phyloP scores from a whole-genome alignment of 2,329 filamentous ascomycete genomes.

The Calonectria pseudoturangicola region DNA sequence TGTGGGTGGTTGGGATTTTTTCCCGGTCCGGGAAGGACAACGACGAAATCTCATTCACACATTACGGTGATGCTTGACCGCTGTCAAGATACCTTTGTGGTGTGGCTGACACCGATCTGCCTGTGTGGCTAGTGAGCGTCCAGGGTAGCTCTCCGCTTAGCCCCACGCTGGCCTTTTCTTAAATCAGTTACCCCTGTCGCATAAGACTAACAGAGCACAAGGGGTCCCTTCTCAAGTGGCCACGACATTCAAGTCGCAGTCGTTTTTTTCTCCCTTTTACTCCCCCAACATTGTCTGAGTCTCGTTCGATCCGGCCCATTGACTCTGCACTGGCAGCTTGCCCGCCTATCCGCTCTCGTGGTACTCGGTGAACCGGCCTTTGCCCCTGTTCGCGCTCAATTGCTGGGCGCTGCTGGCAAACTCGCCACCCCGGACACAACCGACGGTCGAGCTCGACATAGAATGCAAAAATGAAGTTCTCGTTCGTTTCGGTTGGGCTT shows the following conservation, averaged over 20 bases:
- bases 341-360: conserved; percentile 15
- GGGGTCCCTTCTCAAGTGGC: conserved; percentile 38
- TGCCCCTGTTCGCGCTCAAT: conserved; percentile 25
- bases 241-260: conserved; percentile 40
- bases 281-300: conserved; percentile 26
- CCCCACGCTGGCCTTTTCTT: conserved; percentile 35
- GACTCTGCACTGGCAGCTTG: conserved; percentile 28
- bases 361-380: conserved; percentile 5
- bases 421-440: conserved; percentile 21
- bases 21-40: too few relatives aligned
- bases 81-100: too few relatives aligned
- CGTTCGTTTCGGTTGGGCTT: conserved; percentile 80
- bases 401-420: conserved; percentile 7
- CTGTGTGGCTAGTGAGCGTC: conserved; percentile 14
- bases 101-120: neutral
- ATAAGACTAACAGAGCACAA: conserved; percentile 33
- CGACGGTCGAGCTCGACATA: conserved; percentile 30
- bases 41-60: too few relatives aligned
- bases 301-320: conserved; percentile 30
- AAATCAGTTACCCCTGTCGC: conserved; percentile 29
- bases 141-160: conserved; percentile 32
- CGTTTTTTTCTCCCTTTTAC: conserved; percentile 25
- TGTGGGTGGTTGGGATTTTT: too few relatives aligned
- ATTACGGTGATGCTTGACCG: neutral
- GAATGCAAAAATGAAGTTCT: conserved; percentile 81